These are phyloP conservation scores for Globisporangium irregulare DNA, from an alignment of 352 stramenopile species.

Conservation along the genomic window DNA sequence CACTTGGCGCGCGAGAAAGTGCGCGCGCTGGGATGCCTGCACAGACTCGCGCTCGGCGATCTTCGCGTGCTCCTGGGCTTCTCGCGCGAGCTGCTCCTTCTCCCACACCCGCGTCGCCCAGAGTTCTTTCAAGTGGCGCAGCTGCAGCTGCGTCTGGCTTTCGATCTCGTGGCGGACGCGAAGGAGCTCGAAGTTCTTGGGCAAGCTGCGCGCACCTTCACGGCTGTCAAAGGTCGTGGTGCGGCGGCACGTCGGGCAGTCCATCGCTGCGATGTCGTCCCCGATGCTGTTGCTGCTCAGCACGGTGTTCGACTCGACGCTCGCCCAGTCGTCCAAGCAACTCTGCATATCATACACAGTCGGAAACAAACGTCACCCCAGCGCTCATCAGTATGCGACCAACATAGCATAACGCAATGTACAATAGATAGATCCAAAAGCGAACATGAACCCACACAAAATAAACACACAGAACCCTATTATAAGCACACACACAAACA, in stretches of 20 bases:
- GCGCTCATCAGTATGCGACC: neutral
- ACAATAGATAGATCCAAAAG: neutral
- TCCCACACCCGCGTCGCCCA: constrained; percentile 65
- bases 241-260: constrained; percentile 74
- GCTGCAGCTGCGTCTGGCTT: constrained; percentile 54
- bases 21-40: constrained; percentile 60
- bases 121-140: constrained; percentile 42
- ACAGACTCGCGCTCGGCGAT: constrained; percentile 72
- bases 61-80: constrained; percentile 70
- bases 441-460: neutral
- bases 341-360: constrained; percentile 22
- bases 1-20: constrained; percentile 71
- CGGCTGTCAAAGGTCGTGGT: constrained; percentile 44
- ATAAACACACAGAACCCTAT: neutral
- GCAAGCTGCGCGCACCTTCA: constrained; percentile 48
- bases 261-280: constrained; percentile 33
- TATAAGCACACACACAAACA: neutral
- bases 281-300: constrained; percentile 14
- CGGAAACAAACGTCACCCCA: neutral
- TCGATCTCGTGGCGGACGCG: constrained; percentile 85
- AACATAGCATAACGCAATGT: neutral
- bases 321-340: constrained; percentile 67
- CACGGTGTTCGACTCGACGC: constrained; percentile 24
- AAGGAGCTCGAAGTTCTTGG: constrained; percentile 85
- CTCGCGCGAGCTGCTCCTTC: constrained; percentile 67